phyloP scores from a whole-genome alignment of 177 flowering plant genomes.

The Telopea speciosissima region DNA sequence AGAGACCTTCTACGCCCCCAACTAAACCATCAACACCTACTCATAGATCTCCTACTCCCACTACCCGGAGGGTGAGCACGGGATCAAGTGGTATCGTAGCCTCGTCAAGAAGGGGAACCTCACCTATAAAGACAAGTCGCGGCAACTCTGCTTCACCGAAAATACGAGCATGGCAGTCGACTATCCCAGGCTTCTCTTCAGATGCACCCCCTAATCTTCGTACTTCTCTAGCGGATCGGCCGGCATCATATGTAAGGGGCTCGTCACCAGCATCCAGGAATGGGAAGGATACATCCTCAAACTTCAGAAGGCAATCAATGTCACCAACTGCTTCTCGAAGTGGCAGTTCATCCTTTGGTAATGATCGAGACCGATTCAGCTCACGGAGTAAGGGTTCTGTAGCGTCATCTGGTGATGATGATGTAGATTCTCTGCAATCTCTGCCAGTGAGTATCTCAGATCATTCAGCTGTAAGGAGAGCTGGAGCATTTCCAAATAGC shows the following conservation, averaged over 20 bases:
- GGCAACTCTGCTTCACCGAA: conserved; percentile 92
- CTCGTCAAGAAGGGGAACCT: conserved; percentile 53
- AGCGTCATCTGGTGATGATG: conserved; percentile 91
- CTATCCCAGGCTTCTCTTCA: conserved; percentile 82
- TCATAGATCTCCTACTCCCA: conserved; percentile 72
- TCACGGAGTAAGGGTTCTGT: conserved; percentile 75
- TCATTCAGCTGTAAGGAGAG: conserved; percentile 32
- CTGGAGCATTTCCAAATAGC: conserved; percentile 42
- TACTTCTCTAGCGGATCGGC: conserved; percentile 84
- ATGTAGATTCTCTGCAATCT: conserved; percentile 70
- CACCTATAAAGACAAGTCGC: conserved; percentile 61
- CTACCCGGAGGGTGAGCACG: conserved; percentile 59
- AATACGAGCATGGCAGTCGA: conserved; percentile 78
- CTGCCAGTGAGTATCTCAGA: conserved; percentile 38
- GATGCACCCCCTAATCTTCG: conserved; percentile 97
- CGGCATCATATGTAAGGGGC: conserved; percentile 82
- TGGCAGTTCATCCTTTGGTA: conserved; percentile 61
- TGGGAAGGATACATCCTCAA: conserved; percentile 50
- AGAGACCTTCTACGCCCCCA: conserved; percentile 72
- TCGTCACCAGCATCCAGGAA: conserved; percentile 91
- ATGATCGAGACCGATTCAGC: conserved; percentile 67
- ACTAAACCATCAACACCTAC: conserved; percentile 50
- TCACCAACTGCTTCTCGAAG: conserved; percentile 93
- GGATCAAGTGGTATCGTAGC: conserved; percentile 43
- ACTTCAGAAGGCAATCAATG: conserved; percentile 60